Conservation (phyloP, 257 asterid genomes). For the Plantago major region DNA sequence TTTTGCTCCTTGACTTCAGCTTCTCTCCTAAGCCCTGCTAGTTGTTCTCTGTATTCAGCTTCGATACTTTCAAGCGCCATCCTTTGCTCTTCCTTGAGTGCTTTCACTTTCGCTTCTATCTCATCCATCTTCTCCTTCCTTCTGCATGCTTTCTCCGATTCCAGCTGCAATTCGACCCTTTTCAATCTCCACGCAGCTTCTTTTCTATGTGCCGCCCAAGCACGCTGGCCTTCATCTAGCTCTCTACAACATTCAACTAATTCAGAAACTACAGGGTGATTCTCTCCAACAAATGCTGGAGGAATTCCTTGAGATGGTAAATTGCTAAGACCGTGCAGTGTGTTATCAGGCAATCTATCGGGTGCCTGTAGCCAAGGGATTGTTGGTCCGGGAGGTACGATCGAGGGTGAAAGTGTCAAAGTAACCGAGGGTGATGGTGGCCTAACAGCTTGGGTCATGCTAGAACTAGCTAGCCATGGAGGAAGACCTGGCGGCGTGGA, state of each 20-base stretch:
- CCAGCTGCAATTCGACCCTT: conserved; percentile 74
- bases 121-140: conserved; percentile 80
- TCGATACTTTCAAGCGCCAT: conserved; percentile 62
- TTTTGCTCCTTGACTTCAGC: conserved; percentile 90
- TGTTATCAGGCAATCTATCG: conserved; percentile 20
- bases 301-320: conserved; percentile 27
- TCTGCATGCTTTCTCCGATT: conserved; percentile 72
- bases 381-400: conserved; percentile 30
- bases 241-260: conserved; percentile 73
- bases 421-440: conserved; percentile 67
- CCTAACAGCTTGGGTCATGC: conserved; percentile 29
- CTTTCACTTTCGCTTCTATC: conserved; percentile 69
- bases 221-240: conserved; percentile 73
- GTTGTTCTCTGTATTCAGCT: conserved; percentile 69
- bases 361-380: conserved; percentile 69
- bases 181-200: conserved; percentile 83
- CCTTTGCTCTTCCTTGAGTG: conserved; percentile 70
- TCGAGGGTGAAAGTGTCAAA: conserved; percentile 55
- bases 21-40: conserved; percentile 74
- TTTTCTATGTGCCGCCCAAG: conserved; percentile 69
- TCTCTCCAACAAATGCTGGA: conserved; percentile 32
- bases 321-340: conserved; percentile 16
- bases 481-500: conserved; percentile 43
- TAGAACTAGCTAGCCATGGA: conserved; percentile 69
- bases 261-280: conserved; percentile 35